Percentiles rank a stretch among this genome's conserved stretches.
These are phyloP conservation scores for Quercus parvula DNA, from an alignment of 306 rosid species.

Conservation along the genomic window DNA sequence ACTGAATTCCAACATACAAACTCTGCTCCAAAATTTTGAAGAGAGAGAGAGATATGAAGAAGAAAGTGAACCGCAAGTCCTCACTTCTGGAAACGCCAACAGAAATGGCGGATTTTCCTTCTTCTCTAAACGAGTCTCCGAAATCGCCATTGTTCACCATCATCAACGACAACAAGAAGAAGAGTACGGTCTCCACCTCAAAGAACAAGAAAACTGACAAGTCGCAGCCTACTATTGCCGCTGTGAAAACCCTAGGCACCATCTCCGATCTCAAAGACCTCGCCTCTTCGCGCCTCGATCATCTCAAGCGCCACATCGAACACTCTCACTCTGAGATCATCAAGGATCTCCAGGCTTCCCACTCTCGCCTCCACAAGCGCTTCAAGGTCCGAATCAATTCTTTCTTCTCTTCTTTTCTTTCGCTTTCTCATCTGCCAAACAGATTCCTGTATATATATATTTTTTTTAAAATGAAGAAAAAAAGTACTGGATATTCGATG, in stretches of 20 bases:
- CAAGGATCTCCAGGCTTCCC: constrained; percentile 72
- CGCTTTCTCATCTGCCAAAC: constrained; percentile 6
- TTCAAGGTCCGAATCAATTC: constrained; percentile 54
- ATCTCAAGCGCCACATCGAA: constrained; percentile 74
- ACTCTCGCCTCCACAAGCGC: constrained; percentile 76
- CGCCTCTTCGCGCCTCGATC: constrained; percentile 56
- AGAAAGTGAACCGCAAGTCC: constrained; percentile 43
- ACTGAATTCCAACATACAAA: background rate
- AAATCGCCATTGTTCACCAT: constrained; percentile 39
- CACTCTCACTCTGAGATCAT: constrained; percentile 77
- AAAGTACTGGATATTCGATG: background rate
- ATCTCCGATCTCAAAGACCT: constrained; percentile 69
- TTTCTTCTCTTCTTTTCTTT: background rate
- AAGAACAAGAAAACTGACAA: constrained; percentile 32
- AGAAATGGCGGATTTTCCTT: constrained; percentile 37
- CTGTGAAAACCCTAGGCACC: constrained; percentile 40
- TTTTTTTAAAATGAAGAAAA: background rate
- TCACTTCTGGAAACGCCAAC: constrained; percentile 60
- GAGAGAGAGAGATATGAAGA: constrained; percentile 44
- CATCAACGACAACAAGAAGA: constrained; percentile 17
- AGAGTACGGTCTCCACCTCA: constrained; percentile 33
- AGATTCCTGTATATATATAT: background rate
- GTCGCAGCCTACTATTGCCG: constrained; percentile 21
- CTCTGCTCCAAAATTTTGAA: constrained; percentile 7
- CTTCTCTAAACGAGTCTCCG: constrained; percentile 46